phyloP scores from a whole-genome alignment of 352 stramenopile genomes.

The Phytophthora constricta region DNA sequence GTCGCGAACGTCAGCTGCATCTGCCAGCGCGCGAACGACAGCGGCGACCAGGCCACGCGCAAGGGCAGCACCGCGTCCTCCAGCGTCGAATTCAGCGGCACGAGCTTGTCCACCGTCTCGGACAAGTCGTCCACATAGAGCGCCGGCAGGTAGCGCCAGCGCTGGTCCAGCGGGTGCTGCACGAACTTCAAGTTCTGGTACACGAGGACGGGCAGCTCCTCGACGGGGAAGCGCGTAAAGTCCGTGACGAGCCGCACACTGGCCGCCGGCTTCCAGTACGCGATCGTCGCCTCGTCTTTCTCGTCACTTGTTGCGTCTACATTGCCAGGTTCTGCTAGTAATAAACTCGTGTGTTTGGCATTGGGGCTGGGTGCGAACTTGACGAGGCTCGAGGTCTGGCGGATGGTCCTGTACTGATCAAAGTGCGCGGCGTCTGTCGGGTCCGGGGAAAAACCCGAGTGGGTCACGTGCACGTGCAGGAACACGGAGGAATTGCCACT shows the following conservation, averaged over 20 bases:
- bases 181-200: conserved; percentile 76
- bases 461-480: conserved; percentile 78
- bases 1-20: conserved; percentile 77
- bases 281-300: conserved; percentile 45
- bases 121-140: conserved; percentile 84
- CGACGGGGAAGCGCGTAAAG: conserved; percentile 71
- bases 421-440: conserved; percentile 42
- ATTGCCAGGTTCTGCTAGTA: conserved; percentile 36
- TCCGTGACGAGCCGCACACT: conserved; percentile 77
- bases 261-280: conserved; percentile 82
- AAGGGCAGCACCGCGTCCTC: conserved; percentile 49
- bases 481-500: conserved; percentile 66
- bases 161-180: conserved; percentile 44
- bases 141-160: conserved; percentile 76
- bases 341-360: conserved; percentile 65
- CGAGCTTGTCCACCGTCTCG: conserved; percentile 70
- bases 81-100: conserved; percentile 67
- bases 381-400: conserved; percentile 69
- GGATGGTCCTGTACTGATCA: conserved; percentile 64
- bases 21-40: conserved; percentile 84
- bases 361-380: conserved; percentile 64
- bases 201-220: conserved; percentile 72
- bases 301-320: conserved; percentile 16
- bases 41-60: conserved; percentile 73
- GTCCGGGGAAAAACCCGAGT: conserved; percentile 54